phyloP scores from a whole-genome alignment of 176 grass and related monocot species.

The Olyra latifolia region DNA sequence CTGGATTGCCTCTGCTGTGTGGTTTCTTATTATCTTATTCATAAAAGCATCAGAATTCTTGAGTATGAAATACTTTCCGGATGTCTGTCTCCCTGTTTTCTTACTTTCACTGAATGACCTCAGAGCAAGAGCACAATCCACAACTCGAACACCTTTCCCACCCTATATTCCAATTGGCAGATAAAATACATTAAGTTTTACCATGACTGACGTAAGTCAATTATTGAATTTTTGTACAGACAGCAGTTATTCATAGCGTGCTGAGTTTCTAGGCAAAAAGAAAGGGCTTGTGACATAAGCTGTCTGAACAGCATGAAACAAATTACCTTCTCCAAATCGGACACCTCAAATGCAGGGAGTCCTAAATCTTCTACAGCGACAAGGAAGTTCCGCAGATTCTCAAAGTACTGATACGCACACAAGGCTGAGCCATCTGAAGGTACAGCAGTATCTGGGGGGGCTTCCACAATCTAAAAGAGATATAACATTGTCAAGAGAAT shows the following conservation, averaged over 20 bases:
- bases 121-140: slow-evolving; percentile 78
- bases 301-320: slow-evolving; percentile 14
- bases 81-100: slow-evolving; percentile 43
- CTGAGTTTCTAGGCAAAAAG: not conserved
- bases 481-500: slow-evolving; percentile 34
- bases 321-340: slow-evolving; percentile 77
- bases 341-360: slow-evolving; percentile 90
- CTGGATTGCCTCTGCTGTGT: slow-evolving; percentile 41
- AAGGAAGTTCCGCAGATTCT: slow-evolving; percentile 87
- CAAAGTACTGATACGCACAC: slow-evolving; percentile 85
- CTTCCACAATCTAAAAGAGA: slow-evolving; percentile 64
- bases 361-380: slow-evolving; percentile 58
- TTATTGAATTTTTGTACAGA: slow-evolving; percentile 7
- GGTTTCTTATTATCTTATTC: slow-evolving; percentile 56
- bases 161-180: slow-evolving; percentile 53
- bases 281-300: not conserved
- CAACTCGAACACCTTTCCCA: slow-evolving; percentile 75
- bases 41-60: slow-evolving; percentile 88
- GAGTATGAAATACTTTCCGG: slow-evolving; percentile 65
- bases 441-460: slow-evolving; percentile 44
- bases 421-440: slow-evolving; percentile 73
- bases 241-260: not conserved
- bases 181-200: slow-evolving; percentile 21
- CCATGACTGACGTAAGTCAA: not conserved
- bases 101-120: slow-evolving; percentile 66